These are phyloP conservation scores for Balakata baccata DNA, from an alignment of 345 rosid genomes.

Conservation along the genomic window DNA sequence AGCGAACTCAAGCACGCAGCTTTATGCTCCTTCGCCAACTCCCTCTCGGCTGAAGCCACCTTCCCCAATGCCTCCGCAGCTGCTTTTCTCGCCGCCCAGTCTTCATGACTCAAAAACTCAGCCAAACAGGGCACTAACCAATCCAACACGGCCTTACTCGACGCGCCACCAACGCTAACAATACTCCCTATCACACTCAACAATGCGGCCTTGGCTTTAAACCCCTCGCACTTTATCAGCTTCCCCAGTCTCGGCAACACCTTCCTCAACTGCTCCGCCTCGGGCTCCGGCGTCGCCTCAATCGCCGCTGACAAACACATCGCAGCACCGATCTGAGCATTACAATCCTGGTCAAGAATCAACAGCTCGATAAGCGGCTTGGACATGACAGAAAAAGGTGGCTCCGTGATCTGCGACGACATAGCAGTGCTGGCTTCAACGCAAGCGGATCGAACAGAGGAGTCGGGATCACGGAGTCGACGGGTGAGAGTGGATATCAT, in stretches of 20 bases:
- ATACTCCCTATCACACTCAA: conserved; percentile 63
- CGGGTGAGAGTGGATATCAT: conserved; percentile 74
- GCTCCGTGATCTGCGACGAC: conserved; percentile 51
- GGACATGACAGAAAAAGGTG: conserved; percentile 51
- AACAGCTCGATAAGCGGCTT: conserved; percentile 67
- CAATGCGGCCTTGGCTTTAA: conserved; percentile 69
- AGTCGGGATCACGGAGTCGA: conserved; percentile 78
- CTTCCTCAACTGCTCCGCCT: conserved; percentile 55
- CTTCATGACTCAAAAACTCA: conserved; percentile 65
- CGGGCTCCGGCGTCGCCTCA: conserved; percentile 57
- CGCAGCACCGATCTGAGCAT: conserved; percentile 80
- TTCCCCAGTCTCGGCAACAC: conserved; percentile 69
- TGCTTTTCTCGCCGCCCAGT: conserved; percentile 85
- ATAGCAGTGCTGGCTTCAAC: conserved; percentile 63
- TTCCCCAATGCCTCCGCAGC: conserved; percentile 82
- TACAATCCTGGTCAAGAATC: conserved; percentile 59
- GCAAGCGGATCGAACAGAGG: conserved; percentile 85
- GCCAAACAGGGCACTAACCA: conserved; percentile 61
- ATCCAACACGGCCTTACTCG: conserved; percentile 50
- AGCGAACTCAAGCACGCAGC: conserved; percentile 46
- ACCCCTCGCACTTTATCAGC: conserved; percentile 59
- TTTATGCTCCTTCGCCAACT: conserved; percentile 54
- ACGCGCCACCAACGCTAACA: conserved; percentile 53
- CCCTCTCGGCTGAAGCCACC: conserved; percentile 56
- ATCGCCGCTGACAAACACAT: conserved; percentile 76